Conservation (phyloP, 257 asterid genomes). For the Ilex aquifolium region DNA sequence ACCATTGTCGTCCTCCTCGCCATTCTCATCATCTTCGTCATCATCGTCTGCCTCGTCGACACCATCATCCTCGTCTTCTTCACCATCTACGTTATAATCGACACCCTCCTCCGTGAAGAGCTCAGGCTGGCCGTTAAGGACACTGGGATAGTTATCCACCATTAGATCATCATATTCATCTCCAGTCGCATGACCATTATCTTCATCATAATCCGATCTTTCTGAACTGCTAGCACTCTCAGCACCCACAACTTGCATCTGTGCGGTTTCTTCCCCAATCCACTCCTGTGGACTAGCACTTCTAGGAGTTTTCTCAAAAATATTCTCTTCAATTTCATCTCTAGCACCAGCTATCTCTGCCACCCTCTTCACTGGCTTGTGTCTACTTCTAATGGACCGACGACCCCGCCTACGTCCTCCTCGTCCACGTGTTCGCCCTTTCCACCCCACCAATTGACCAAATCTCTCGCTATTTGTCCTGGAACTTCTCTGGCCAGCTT, state of each 20-base stretch:
- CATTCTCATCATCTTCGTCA: slow-evolving; percentile 21
- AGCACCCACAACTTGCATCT: slow-evolving; percentile 27
- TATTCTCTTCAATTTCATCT: slow-evolving; percentile 7
- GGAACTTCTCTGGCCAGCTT: slow-evolving; percentile 15
- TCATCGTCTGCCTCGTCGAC: slow-evolving; percentile 20
- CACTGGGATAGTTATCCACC: slow-evolving; percentile 25
- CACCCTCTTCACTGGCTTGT: slow-evolving; percentile 28
- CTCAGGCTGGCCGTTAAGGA: slow-evolving; percentile 10
- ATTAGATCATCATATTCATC: slow-evolving; percentile 37
- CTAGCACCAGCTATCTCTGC: slow-evolving; percentile 9
- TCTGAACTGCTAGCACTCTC: slow-evolving; percentile 48
- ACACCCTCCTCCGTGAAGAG: slow-evolving; percentile 11
- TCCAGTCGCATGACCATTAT: slow-evolving; percentile 22
- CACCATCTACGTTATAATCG: slow-evolving; percentile 16
- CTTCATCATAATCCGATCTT: not conserved
- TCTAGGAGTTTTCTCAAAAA: slow-evolving; percentile 18
- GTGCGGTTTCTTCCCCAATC: slow-evolving; percentile 25
- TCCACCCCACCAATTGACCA: slow-evolving; percentile 38
- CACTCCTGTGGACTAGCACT: slow-evolving; percentile 24
- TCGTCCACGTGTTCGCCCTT: slow-evolving; percentile 38
- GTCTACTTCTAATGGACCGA: slow-evolving; percentile 33
- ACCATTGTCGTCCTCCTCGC: slow-evolving; percentile 27
- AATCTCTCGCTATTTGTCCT: slow-evolving; percentile 21
- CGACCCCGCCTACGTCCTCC: slow-evolving; percentile 46
- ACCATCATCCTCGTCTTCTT: slow-evolving; percentile 18